Base-by-base conservation (phyloP, 202 grass and related monocot genomes). In the Setaria italica region DNA sequence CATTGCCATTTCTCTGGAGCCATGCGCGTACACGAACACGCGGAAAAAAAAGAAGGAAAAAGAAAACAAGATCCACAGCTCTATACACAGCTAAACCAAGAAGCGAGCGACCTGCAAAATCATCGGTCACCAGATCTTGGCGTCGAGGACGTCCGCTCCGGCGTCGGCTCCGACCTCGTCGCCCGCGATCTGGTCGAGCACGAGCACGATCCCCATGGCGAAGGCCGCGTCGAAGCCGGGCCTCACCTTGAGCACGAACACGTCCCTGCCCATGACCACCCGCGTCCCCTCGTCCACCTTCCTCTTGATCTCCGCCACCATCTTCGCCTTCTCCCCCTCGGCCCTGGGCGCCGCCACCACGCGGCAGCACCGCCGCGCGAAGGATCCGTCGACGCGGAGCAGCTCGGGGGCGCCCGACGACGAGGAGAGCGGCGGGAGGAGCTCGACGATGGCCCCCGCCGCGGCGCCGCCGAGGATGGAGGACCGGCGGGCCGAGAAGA, bases 311-410 rank as follows among this genome's bases (percentile, higher is more conserved):
- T 94, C 93, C 50, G 93, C 91, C 67, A 95, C 88, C 70, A 91
- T 81, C 69, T 29, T 77, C 41, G 74, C 87, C 72, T 69, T 71
- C 32, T 82, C 90, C 7, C 72, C 87, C 7, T 79, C 93, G 49
- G 58, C 85, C 43, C 41, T 68, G 4, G 70, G 20, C 29, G 17
- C 73, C 70, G 9, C 56, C 78, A 90, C 59, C 73, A 99, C 85
- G 72, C 89, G 91, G 78, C 96, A 99, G 85, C 91, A 95, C 14
- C 96, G 89, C 15, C 91, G 88, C 34, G 86, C 42, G 89, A 95
- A 99, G 75, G 89, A 95, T 14, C 96, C 96, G 34, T 99, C 90
- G 19, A 99, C 88, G 62, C 93, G 91, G 89, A 95, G 92, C 74
- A 95, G 94, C 66, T 90, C 89, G 3, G 86, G 21, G 39, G 84